phyloP scores from a whole-genome alignment of 202 grass and related monocot genomes.

The Hordeum pubiflorum region DNA sequence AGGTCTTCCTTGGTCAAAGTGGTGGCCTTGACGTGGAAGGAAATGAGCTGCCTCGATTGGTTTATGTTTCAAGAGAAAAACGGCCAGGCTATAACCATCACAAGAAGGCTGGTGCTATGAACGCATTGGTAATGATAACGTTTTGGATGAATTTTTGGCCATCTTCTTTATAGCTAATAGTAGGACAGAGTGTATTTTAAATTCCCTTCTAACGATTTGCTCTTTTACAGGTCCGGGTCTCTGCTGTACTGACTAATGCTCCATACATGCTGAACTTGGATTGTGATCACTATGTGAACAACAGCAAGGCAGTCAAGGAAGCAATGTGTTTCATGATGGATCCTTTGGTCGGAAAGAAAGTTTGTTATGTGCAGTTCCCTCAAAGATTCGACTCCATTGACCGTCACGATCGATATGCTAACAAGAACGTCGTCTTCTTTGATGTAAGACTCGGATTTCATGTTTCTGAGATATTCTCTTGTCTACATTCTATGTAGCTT shows the following conservation, averaged over 20 bases:
- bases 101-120: conserved; percentile 97
- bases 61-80: conserved; percentile 95
- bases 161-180: conserved; percentile 16
- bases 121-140: conserved; percentile 53
- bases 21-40: conserved; percentile 79
- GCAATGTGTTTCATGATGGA: conserved; percentile 99
- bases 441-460: conserved; percentile 59
- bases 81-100: conserved; percentile 83
- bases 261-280: conserved; percentile 85
- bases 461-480: not conserved
- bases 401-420: conserved; percentile 90
- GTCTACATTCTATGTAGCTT: not conserved
- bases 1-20: conserved; percentile 96
- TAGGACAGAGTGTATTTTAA: conserved; percentile 12
- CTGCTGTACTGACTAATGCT: conserved; percentile 83
- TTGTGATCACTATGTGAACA: conserved; percentile 97
- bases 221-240: conserved; percentile 73
- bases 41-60: conserved; percentile 76
- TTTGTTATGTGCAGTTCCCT: conserved; percentile 89
- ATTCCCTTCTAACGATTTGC: conserved; percentile 12
- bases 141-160: not conserved
- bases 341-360: conserved; percentile 78
- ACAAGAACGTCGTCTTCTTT: conserved; percentile 88
- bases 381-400: conserved; percentile 94
- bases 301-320: conserved; percentile 88